Base-by-base conservation (phyloP, 768 basidiomycete species). In the Macrolepiota albuminosa region DNA sequence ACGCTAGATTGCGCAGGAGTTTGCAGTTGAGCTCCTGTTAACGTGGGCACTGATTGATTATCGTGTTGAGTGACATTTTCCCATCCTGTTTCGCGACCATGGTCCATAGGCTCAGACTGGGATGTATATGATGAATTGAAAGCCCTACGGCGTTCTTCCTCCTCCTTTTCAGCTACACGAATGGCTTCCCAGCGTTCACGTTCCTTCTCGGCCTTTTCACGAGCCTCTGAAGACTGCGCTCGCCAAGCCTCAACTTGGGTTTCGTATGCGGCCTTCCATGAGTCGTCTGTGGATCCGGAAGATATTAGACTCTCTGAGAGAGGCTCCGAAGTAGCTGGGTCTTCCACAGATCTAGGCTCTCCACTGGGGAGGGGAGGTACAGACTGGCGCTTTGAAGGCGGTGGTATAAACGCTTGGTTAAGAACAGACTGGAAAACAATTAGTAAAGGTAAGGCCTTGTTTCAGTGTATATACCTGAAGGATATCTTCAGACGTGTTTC, bases 141-240 rank as follows among this genome's bases (percentile, higher is more conserved):
- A 57, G 72, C 70, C 66, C 76, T 76, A 56, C 71, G 76, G 45
- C 72, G 74, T 33, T 73, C 73, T 10, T 72, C 72, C 66, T 76
- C 73, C 62, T 76, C 71, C 54, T 75, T 75, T 71, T 89, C 86
- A 37, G 75, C 75, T 36, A 76, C 78, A 45, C 91, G 82, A 51
- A 88, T 75, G 16, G 76, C 75, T 69, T 89, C 90, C 89, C 89
- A 93, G 62, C 79, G 78, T 46, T 79, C 80, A 10, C 91, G 87
- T 70, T 86, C 84, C 61, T 78, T 80, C 75, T 91, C 91, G 9
- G 90, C 88, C 69, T 87, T 91, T 68, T 83, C 77, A 54, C 90
- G 86, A 47, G 85, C 86, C 61, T 83, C 82, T 34, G 89, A 86
- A 42, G 86, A 87, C 66, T 85, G 83, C 26, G 82, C 81, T 43